These are phyloP conservation scores for Rutstroemia sp. DNA, from an alignment of 2,329 filamentous ascomycete species.

Conservation along the genomic window DNA sequence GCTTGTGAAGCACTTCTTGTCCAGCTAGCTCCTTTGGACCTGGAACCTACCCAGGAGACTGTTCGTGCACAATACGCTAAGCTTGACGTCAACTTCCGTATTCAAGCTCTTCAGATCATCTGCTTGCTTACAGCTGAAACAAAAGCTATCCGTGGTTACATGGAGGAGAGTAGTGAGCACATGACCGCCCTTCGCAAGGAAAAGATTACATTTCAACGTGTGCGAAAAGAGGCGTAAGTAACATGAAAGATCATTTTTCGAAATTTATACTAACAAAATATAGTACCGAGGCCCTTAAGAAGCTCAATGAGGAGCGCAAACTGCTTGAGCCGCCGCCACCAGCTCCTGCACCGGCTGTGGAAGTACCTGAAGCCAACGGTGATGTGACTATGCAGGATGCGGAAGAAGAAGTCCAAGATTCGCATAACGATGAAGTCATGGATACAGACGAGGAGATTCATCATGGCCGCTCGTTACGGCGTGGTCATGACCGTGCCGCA, in stretches of 20 bases:
- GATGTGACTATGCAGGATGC: conserved; percentile 56
- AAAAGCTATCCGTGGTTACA: conserved; percentile 75
- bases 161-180: conserved; percentile 85
- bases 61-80: conserved; percentile 64
- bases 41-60: conserved; percentile 68
- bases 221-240: conserved; percentile 59
- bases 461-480: conserved; percentile 48
- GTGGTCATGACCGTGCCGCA: conserved; percentile 59
- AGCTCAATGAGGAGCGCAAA: conserved; percentile 66
- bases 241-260: background rate
- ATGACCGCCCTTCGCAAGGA: conserved; percentile 95
- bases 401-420: conserved; percentile 54
- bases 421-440: conserved; percentile 49
- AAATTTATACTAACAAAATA: conserved; percentile 24
- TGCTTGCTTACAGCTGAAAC: conserved; percentile 82
- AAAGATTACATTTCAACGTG: conserved; percentile 86
- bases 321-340: conserved; percentile 63
- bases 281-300: conserved; percentile 64
- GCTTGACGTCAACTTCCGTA: conserved; percentile 76
- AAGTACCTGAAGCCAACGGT: conserved; percentile 32
- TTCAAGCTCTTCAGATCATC: conserved; percentile 75
- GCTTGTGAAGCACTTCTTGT: conserved; percentile 72
- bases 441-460: conserved; percentile 65
- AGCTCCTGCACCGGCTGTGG: conserved; percentile 36
- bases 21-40: conserved; percentile 71